Evolutionary conservation across 2,329 filamentous ascomycete genomes (phyloP), one percentile per base, ranked within the genome.

Genomic region (Pseudocercospora pini-densiflorae): DNA sequence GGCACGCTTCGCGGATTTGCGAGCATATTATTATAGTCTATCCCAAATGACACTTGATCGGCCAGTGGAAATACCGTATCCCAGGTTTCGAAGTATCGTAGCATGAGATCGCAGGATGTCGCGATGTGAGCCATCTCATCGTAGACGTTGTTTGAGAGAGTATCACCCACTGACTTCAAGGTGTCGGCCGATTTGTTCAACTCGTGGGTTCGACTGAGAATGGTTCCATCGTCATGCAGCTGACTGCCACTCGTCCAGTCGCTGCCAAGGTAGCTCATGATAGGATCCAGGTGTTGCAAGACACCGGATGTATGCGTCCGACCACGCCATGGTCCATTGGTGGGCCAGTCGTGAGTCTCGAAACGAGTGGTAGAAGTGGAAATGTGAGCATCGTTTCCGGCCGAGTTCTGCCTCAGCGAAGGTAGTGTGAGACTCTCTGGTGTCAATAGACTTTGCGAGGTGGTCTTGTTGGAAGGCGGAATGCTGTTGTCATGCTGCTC

Each of bases 61-160:
- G 65, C 16, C 9, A 69, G 33, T 3, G 53, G 53, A 19, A 63
- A 63, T 7, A 67, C 51, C 1, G 62, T 67, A 40, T 67, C 43
- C 51, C 63, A 69, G 43, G 67, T 67, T 1, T 67, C 55, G 27
- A 67, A 66, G 49, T 67, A 69, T 29, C 64, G 33, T 23, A 49
- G 33, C n/a, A 65, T 53, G 24, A 69, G 49, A 27, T 63, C 67
- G 21, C 33, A 36, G 33, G 51, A 66, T 23, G 47, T 57, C 12
- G 53, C 36, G 9, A 66, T 4, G 14, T 59, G 64, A 16, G 53
- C 36, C n/a, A 66, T 16, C 19, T 68, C 58, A 31, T 59, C 61
- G 36, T 61, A 66, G 31, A 69, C 49, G 14, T 29, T 27, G 51
- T n/a, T n/a, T 3, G 10, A 24, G 4, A 54, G 24, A 14, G 24